Percentiles rank a stretch among this genome's conserved stretches.
Evolutionary conservation across 2,329 filamentous ascomycete species (phyloP).

Genomic region (Alternaria brassicicola): DNA sequence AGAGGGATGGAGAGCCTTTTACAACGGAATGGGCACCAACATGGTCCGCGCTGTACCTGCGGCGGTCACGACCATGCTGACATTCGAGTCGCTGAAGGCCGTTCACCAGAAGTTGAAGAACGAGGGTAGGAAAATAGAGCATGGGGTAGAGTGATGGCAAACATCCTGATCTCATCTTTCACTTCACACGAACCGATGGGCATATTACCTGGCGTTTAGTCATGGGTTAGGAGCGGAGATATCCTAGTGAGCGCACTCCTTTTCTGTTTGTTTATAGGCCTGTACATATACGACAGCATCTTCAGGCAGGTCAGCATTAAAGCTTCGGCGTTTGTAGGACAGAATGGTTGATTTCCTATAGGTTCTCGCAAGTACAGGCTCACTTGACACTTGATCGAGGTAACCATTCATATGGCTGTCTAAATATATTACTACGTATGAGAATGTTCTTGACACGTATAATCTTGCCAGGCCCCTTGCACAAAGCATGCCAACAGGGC

Average conservation of each 20-base stretch:
- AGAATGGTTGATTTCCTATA: slow-evolving; percentile 2
- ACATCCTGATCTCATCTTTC: not conserved
- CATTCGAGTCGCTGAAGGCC: slow-evolving; percentile 78
- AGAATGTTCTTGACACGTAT: slow-evolving; percentile 1
- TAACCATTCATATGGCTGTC: not conserved
- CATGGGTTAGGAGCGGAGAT: slow-evolving; percentile 20
- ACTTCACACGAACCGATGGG: slow-evolving; percentile 2
- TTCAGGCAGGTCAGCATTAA: slow-evolving; percentile 25
- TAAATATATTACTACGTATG: slow-evolving; percentile 4
- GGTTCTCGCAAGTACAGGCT: not conserved
- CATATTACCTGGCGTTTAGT: slow-evolving; percentile 26
- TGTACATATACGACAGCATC: slow-evolving; percentile 35
- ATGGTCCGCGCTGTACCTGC: slow-evolving; percentile 95
- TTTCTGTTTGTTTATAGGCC: slow-evolving; percentile 23
- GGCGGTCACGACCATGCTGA: slow-evolving; percentile 96
- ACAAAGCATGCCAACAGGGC: slow-evolving; percentile 6
- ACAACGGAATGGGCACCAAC: slow-evolving; percentile 96
- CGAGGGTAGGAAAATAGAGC: slow-evolving; percentile 52
- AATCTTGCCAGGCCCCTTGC: not conserved
- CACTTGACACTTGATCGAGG: slow-evolving; percentile 1
- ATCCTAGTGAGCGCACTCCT: slow-evolving; percentile 27
- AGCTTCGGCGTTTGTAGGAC: slow-evolving; percentile 27
- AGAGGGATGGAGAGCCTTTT: slow-evolving; percentile 96
- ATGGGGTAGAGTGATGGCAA: slow-evolving; percentile 13
- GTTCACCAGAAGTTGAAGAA: slow-evolving; percentile 60